These are phyloP conservation scores for Entomortierella parvispora DNA, from an alignment of 192 early-diverging fungal species.

Conservation along the genomic window DNA sequence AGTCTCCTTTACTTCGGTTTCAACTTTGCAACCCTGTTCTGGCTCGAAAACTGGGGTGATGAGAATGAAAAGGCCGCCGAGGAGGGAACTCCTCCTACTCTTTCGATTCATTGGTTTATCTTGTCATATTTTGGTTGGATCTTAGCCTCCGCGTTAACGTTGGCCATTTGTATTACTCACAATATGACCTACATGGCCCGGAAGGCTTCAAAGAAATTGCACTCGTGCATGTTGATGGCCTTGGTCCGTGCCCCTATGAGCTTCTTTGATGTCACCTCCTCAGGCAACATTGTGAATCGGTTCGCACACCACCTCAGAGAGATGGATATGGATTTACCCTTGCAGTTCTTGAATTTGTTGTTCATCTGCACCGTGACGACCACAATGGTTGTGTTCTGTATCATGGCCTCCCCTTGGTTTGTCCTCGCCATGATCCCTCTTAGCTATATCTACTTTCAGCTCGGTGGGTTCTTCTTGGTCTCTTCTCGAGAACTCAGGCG, in stretches of 20 bases:
- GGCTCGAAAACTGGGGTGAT: constrained; percentile 2
- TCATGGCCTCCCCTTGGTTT: constrained; percentile 66
- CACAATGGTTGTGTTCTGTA: constrained; percentile 60
- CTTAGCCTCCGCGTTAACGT: constrained; percentile 17
- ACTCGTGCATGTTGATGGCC: constrained; percentile 66
- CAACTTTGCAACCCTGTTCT: background rate
- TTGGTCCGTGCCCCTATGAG: constrained; percentile 61
- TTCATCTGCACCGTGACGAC: constrained; percentile 47
- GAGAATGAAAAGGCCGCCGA: too few relatives aligned
- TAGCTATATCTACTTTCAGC: constrained; percentile 54
- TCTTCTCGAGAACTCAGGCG: constrained; percentile 85
- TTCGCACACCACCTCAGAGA: constrained; percentile 81
- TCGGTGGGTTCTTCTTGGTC: constrained; percentile 67
- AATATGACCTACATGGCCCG: constrained; percentile 66
- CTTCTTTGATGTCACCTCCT: constrained; percentile 47
- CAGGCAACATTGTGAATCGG: constrained; percentile 80
- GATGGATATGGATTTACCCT: constrained; percentile 66
- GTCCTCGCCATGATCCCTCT: constrained; percentile 45
- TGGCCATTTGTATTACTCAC: constrained; percentile 8
- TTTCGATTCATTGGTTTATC: constrained; percentile 19
- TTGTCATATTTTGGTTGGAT: constrained; percentile 27
- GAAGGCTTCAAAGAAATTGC: constrained; percentile 62
- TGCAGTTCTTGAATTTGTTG: constrained; percentile 55
- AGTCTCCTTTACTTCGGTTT: background rate
- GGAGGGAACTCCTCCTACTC: too few relatives aligned